Evolutionary conservation across 208 protist genomes (phyloP).

Genomic region (Leishmania tarentolae): DNA sequence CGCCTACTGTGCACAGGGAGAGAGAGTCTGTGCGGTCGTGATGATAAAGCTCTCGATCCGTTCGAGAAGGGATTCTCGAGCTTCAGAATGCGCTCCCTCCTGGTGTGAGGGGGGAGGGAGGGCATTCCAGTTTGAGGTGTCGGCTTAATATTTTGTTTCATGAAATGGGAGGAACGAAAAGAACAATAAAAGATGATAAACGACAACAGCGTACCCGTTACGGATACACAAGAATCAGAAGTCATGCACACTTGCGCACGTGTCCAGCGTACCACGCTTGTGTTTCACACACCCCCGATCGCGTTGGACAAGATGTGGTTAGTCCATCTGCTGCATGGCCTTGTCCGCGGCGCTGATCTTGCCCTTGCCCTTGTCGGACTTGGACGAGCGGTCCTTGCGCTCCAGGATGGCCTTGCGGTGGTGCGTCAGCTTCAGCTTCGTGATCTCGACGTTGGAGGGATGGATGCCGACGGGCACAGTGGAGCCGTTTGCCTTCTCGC

Average conservation of each 20-base stretch:
- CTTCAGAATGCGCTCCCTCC: too few species aligned
- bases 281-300: neutral
- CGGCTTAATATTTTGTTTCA: neutral
- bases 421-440: slow-evolving; percentile 99
- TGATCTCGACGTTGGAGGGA: slow-evolving; percentile 99
- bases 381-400: slow-evolving; percentile 90
- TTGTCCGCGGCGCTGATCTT: slow-evolving; percentile 91
- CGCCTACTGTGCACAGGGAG: neutral
- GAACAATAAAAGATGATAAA: neutral
- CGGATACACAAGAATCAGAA: neutral
- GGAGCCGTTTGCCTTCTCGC: slow-evolving; percentile 97
- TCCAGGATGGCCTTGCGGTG: slow-evolving; percentile 98
- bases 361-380: slow-evolving; percentile 92
- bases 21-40: neutral
- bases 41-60: neutral
- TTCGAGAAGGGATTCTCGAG: neutral
- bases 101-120: neutral
- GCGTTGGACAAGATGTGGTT: slow-evolving; percentile 21
- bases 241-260: neutral
- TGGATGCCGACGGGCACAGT: slow-evolving; percentile 96
- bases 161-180: neutral
- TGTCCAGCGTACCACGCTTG: neutral
- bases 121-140: neutral
- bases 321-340: slow-evolving; percentile 95
- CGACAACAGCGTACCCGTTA: neutral